Evolutionary conservation across 768 basidiomycete genomes (phyloP), one percentile per base, ranked within the genome.

Genomic region (Coprinopsis marcescibilis): DNA sequence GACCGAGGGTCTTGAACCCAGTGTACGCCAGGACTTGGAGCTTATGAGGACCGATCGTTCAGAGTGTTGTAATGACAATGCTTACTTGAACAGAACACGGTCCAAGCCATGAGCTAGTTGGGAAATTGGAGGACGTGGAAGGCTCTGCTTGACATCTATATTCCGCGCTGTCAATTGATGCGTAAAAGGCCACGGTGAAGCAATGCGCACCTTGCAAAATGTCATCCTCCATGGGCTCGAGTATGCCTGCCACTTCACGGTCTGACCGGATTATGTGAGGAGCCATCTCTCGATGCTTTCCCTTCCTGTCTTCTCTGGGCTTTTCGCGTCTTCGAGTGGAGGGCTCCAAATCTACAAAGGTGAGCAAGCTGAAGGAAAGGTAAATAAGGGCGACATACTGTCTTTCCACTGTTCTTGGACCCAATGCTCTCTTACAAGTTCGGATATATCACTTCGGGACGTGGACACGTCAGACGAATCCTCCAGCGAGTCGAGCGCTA

Each of bases 1-100:
- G 91, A 87, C 14, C 87, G 74, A 0, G 90, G 88, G 58, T 98
- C 92, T 56, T 81, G 80, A 2, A 96, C 65, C 83, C 89, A 89
- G 55, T 92, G 89, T 0, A 94, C 84, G 8, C 89, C 89, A 3
- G 87, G 89, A 54, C 93, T 96, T 50, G 29, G 5, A 24, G 43
- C 4, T 30, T 17, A 48, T 24, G 47, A 49, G 26, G 48, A 44
- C 35, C 37, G 46, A 14, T n/a, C 15, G 20, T n/a, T 8, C 32
- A 37, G 49, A 11, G 10, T 30, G 11, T 19, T 4, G 35, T 10
- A 15, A 10, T 17, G 27, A 23, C 24, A 36, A 5, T 4, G 70
- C 78, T 40, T 57, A 88, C 85, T 83, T 89, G 72, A 88, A 88
- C 29, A 91, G 65, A 0, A 84, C 84, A 3, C 84, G 72, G 32